Conservation (phyloP, 2,329 filamentous ascomycete genomes). For the Karstenula rhodostoma region DNA sequence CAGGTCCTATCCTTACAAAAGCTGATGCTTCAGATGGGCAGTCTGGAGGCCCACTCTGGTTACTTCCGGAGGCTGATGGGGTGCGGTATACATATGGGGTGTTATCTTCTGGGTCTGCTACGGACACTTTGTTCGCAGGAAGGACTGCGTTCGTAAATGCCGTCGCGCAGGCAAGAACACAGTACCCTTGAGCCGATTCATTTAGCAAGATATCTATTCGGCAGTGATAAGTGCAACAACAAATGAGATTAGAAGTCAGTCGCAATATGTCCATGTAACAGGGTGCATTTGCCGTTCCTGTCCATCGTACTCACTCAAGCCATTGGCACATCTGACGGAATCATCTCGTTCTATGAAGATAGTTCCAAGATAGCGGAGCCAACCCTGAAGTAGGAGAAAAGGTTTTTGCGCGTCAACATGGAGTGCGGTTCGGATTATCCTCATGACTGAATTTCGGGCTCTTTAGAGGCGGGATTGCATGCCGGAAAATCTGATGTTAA, state of each 20-base stretch:
- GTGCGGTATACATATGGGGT: neutral
- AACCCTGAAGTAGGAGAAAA: neutral
- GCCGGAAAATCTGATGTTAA: neutral
- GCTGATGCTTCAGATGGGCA: neutral
- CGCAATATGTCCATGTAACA: neutral
- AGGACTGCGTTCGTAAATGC: neutral
- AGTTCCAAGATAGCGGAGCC: neutral
- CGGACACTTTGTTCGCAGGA: neutral
- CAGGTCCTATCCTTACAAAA: neutral
- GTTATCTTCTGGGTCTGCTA: neutral
- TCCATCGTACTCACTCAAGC: neutral
- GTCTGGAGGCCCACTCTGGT: neutral
- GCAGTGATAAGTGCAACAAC: neutral
- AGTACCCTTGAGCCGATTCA: neutral
- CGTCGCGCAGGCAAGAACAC: neutral
- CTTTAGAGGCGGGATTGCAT: neutral
- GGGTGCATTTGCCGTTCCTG: neutral
- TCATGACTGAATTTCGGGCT: neutral
- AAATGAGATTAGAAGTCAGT: neutral
- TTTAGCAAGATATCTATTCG: neutral
- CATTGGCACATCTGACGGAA: neutral
- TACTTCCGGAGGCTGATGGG: neutral
- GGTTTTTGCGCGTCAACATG: neutral
- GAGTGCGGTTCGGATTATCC: neutral
- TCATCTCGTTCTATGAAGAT: neutral